Evolutionary conservation across 345 rosid genomes (phyloP).

Genomic region (Aquilaria malaccensis): DNA sequence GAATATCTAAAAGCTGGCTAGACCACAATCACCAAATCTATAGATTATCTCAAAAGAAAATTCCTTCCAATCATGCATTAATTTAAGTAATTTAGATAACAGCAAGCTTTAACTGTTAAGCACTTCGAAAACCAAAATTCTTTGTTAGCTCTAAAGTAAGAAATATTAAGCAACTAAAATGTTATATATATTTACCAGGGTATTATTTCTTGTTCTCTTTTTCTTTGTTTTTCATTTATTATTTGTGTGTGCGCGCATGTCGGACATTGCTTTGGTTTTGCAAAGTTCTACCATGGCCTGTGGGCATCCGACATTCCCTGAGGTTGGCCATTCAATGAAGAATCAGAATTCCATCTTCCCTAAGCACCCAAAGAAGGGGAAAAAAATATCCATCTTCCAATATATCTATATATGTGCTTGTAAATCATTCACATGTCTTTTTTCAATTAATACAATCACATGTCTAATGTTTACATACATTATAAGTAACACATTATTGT

Average conservation of each 20-base stretch:
- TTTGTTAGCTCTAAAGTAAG: neutral
- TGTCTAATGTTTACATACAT: too few relatives aligned
- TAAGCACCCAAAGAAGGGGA: too few relatives aligned
- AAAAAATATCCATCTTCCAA: too few relatives aligned
- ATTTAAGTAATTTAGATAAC: conserved; percentile 13
- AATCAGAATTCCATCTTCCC: conserved; percentile 14
- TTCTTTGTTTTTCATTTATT: too few relatives aligned
- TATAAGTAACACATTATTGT: too few relatives aligned
- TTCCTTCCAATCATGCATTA: conserved; percentile 36
- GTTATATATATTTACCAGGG: neutral
- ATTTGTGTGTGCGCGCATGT: too few relatives aligned
- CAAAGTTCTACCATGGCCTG: conserved; percentile 22
- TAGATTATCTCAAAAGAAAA: conserved; percentile 31
- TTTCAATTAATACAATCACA: too few relatives aligned
- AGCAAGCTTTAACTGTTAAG: conserved; percentile 24
- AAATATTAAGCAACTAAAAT: neutral
- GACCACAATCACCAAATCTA: conserved; percentile 28
- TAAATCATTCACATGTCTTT: too few relatives aligned
- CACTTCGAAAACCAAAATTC: conserved; percentile 16
- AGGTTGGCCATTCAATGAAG: conserved; percentile 19
- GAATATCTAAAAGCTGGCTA: conserved; percentile 36
- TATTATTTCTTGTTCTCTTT: too few relatives aligned
- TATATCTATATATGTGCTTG: too few relatives aligned
- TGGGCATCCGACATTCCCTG: conserved; percentile 52
- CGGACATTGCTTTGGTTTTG: conserved; percentile 21